Percentiles rank a stretch among this genome's conserved stretches.
Conservation (phyloP, 768 basidiomycete genomes). For the Lanmaoa pseudosensibilis region DNA sequence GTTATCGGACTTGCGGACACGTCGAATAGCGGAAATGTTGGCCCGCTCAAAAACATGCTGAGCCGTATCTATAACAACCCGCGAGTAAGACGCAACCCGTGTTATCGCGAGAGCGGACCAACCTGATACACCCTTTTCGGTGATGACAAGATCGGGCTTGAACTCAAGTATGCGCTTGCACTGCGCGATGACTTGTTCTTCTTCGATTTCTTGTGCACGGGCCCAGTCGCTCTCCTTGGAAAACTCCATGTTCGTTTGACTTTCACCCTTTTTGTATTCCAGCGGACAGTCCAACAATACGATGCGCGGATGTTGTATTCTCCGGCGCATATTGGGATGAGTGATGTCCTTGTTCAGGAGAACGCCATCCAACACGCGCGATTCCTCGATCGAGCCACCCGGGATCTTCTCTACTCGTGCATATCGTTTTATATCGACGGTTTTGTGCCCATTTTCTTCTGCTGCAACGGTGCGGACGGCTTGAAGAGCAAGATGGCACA, state of each 20-base stretch:
- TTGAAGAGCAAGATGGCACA: slow-evolving; percentile 92
- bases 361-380: slow-evolving; percentile 81
- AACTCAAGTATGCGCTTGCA: slow-evolving; percentile 86
- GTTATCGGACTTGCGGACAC: slow-evolving; percentile 99
- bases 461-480: slow-evolving; percentile 88
- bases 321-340: slow-evolving; percentile 92
- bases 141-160: slow-evolving; percentile 92
- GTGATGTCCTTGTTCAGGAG: slow-evolving; percentile 99
- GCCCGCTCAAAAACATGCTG: slow-evolving; percentile 87
- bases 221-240: slow-evolving; percentile 93
- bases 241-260: slow-evolving; percentile 98
- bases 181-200: slow-evolving; percentile 91
- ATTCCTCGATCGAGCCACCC: slow-evolving; percentile 96
- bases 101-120: slow-evolving; percentile 21
- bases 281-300: slow-evolving; percentile 90
- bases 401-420: slow-evolving; percentile 97
- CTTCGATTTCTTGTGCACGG: slow-evolving; percentile 89
- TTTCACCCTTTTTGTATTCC: slow-evolving; percentile 99
- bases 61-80: slow-evolving; percentile 66
- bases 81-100: not conserved
- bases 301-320: slow-evolving; percentile 88
- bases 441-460: slow-evolving; percentile 74
- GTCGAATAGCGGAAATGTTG: slow-evolving; percentile 89
- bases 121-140: slow-evolving; percentile 98
- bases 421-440: slow-evolving; percentile 97